Conservation (phyloP, 2,329 filamentous ascomycete genomes). For the Thielaviopsis punctulata region DNA sequence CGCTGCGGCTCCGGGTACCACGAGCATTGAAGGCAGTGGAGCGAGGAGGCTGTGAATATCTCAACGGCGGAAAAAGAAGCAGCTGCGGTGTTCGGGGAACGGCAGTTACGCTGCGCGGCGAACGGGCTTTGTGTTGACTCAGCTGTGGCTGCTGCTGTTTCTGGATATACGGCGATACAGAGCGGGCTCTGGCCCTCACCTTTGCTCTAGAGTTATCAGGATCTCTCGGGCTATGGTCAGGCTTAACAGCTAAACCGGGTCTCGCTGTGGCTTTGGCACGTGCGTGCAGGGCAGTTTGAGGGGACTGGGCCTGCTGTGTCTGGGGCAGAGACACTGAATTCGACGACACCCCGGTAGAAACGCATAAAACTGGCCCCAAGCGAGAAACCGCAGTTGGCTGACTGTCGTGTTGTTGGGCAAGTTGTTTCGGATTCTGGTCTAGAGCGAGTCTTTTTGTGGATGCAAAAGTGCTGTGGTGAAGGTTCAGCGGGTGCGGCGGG, state of each 20-base stretch:
- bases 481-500: conserved; percentile 4
- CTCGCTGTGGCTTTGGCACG: neutral
- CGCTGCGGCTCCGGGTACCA: conserved; percentile 1
- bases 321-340: neutral
- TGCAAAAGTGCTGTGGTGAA: neutral
- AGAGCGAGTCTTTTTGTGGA: neutral
- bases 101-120: neutral
- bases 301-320: too few relatives aligned
- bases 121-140: neutral
- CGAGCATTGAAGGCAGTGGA: neutral
- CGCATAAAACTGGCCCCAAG: conserved; percentile 1
- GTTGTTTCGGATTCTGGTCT: neutral
- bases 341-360: neutral
- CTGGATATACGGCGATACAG: neutral
- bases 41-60: neutral
- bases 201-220: neutral
- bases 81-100: neutral
- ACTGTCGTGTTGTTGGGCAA: neutral
- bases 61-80: neutral
- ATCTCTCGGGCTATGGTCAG: neutral
- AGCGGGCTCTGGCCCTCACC: neutral
- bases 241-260: neutral
- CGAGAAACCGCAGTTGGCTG: neutral
- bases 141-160: too few relatives aligned
- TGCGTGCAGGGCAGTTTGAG: neutral